These are phyloP conservation scores for Metarhizium guizhouense DNA, from an alignment of 2,329 filamentous ascomycete genomes.

Conservation along the genomic window DNA sequence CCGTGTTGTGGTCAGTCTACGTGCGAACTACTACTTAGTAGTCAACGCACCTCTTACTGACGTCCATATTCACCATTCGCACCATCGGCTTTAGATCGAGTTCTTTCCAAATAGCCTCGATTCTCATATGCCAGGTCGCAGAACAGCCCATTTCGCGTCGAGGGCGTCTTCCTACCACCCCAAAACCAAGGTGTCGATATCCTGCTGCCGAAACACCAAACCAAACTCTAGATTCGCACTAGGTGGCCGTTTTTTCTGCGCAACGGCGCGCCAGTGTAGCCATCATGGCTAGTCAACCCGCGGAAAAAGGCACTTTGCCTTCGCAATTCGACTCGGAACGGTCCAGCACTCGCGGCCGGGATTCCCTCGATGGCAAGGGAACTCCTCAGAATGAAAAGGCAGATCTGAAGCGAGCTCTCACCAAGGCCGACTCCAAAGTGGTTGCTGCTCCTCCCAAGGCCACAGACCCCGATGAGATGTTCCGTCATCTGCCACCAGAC, in stretches of 20 bases:
- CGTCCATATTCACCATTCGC: no score
- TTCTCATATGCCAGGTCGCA: no score
- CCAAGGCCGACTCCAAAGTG: slow-evolving; percentile 10
- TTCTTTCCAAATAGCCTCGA: no score
- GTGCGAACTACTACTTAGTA: no score
- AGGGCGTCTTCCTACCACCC: neutral
- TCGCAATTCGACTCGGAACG: slow-evolving; percentile 1
- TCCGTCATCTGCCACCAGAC: slow-evolving; percentile 52
- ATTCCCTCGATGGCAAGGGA: slow-evolving; percentile 6
- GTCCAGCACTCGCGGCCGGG: slow-evolving; percentile 1
- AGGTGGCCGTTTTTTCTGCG: neutral
- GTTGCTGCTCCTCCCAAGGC: slow-evolving; percentile 17
- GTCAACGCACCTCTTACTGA: no score
- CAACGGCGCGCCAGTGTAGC: slow-evolving; percentile 2
- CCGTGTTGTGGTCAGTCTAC: no score
- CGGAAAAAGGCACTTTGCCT: slow-evolving; percentile 2
- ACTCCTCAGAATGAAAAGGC: slow-evolving; percentile 1
- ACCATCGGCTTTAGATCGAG: no score
- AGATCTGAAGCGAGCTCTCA: slow-evolving; percentile 5
- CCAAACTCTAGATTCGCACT: neutral
- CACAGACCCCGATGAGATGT: slow-evolving; percentile 41
- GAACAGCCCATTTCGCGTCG: neutral
- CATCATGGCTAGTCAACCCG: slow-evolving; percentile 2
- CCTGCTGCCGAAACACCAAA: neutral
- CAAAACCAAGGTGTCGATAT: neutral